A percentile compares a stretch with the other conserved stretches of the same genome.
Evolutionary conservation across 129 eudicot genomes (phyloP).

Genomic region (Escallonia rubra): DNA sequence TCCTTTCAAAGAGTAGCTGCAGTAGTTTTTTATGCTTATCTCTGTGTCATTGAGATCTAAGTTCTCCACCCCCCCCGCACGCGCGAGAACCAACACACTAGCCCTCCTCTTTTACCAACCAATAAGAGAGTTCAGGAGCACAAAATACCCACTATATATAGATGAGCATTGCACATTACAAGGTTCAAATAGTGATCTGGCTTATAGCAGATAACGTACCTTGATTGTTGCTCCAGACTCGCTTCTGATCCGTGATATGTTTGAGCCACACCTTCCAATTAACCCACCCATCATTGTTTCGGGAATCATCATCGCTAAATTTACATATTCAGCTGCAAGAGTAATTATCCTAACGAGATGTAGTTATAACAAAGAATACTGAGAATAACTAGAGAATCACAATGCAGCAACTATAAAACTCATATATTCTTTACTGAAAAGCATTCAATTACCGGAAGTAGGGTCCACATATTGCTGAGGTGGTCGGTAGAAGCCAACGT

Average conservation of each 20-base stretch:
- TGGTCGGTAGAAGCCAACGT: constrained; percentile 39
- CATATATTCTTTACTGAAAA: constrained; percentile 6
- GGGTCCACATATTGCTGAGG: constrained; percentile 71
- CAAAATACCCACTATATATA: too few species aligned
- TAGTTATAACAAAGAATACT: constrained; percentile 20
- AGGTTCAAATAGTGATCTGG: too few species aligned
- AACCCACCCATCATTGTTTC: constrained; percentile 87
- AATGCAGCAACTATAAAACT: constrained; percentile 1
- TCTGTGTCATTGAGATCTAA: too few species aligned
- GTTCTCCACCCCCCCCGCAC: too few species aligned
- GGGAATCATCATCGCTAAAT: constrained; percentile 79
- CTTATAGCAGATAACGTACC: constrained; percentile 25
- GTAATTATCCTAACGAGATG: constrained; percentile 24
- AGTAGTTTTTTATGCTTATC: too few species aligned
- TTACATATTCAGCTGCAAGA: constrained; percentile 82
- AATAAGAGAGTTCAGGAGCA: too few species aligned
- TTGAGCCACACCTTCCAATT: constrained; percentile 89
- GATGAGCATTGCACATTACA: too few species aligned
- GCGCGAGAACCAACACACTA: too few species aligned
- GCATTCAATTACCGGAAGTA: constrained; percentile 54
- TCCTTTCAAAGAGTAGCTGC: too few species aligned
- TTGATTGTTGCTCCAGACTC: constrained; percentile 96
- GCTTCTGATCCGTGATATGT: constrained; percentile 79
- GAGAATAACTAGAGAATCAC: constrained; percentile 11
- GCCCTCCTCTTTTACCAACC: too few species aligned